A percentile compares a stretch with the other conserved stretches of the same genome.
phyloP scores from a whole-genome alignment of 352 stramenopile species.

The Blastocystis sp. region DNA sequence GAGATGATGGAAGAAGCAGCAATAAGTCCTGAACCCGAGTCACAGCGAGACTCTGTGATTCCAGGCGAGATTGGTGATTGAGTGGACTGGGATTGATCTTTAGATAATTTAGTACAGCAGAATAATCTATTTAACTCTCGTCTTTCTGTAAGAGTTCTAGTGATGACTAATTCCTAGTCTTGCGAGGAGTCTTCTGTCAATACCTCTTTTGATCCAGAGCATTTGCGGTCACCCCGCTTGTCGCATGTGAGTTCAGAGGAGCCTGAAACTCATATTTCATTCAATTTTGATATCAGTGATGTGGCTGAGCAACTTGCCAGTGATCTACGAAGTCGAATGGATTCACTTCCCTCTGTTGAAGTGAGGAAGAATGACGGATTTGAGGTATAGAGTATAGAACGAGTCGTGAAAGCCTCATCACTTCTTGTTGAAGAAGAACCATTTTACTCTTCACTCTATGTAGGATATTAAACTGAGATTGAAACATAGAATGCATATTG shows the following conservation, averaged over 20 bases:
- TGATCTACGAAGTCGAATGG: background rate
- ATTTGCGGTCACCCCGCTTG: constrained; percentile 9
- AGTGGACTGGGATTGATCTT: background rate
- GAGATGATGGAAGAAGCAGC: background rate
- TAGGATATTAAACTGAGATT: background rate
- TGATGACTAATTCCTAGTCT: background rate
- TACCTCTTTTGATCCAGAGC: background rate
- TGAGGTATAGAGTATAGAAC: background rate
- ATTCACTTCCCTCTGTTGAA: background rate
- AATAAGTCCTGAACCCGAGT: background rate
- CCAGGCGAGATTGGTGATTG: background rate
- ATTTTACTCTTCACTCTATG: background rate
- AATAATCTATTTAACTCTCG: constrained; percentile 28
- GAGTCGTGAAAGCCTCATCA: background rate
- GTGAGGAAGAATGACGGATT: background rate
- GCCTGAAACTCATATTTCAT: background rate
- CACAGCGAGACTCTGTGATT: background rate
- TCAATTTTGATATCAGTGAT: constrained; percentile 4
- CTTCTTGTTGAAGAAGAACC: background rate
- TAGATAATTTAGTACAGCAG: background rate
- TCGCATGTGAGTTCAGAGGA: constrained; percentile 2
- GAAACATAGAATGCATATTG: constrained; percentile 3
- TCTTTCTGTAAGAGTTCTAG: background rate
- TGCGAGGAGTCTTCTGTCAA: background rate
- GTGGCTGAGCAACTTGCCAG: background rate